Evolutionary conservation across 306 rosid genomes (phyloP).

Genomic region (Herpetospermum pedunculosum): DNA sequence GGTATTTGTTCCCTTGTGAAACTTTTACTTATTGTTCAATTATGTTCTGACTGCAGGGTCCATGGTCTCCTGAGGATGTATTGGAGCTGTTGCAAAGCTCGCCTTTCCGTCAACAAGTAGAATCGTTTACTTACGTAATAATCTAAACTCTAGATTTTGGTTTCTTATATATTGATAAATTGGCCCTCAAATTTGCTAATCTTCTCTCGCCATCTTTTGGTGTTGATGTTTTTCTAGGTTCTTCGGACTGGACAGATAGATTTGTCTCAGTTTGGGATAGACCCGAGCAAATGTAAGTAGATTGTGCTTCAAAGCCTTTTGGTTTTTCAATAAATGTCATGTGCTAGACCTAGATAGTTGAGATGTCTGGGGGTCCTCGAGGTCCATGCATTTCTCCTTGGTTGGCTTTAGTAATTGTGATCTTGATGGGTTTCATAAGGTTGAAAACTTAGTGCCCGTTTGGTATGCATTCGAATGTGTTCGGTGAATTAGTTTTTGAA

Average conservation of each 20-base stretch:
- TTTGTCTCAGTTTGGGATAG: slow-evolving; percentile 86
- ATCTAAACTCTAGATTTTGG: slow-evolving; percentile 1
- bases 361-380: neutral
- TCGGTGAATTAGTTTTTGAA: neutral
- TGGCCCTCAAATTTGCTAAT: neutral
- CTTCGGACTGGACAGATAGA: slow-evolving; percentile 92
- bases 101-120: slow-evolving; percentile 91
- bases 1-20: slow-evolving; percentile 9
- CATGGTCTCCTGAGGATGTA: slow-evolving; percentile 74
- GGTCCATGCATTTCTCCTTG: neutral
- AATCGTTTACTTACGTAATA: slow-evolving; percentile 84
- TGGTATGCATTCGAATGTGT: neutral
- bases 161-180: neutral
- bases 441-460: neutral
- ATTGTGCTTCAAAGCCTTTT: neutral
- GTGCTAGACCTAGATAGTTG: neutral
- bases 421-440: neutral
- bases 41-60: slow-evolving; percentile 43
- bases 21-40: neutral
- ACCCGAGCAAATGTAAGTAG: slow-evolving; percentile 88
- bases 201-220: neutral
- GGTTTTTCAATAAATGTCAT: neutral
- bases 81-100: slow-evolving; percentile 88
- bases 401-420: neutral
- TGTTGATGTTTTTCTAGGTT: slow-evolving; percentile 29